Base-by-base conservation (phyloP, 1,284 basidiomycete genomes). In the Ceratobasidium sp. region DNA sequence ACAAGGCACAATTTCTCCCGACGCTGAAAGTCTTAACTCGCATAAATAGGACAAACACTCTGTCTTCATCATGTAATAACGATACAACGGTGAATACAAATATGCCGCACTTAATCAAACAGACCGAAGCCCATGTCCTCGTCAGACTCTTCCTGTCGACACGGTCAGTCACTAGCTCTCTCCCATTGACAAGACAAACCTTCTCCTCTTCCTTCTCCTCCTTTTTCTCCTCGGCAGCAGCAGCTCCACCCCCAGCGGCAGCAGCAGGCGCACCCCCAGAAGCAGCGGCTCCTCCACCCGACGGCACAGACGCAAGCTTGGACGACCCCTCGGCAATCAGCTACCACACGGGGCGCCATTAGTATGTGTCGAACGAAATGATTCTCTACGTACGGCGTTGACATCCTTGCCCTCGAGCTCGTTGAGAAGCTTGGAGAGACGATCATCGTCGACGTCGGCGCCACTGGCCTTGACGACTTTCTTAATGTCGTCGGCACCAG, bases 331-430 rank as follows among this genome's bases (percentile, higher is more conserved):
- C 95, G 79, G 91, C 87, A 83, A 99, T 98, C 86, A 99, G 85
- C 89, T 94, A 79, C 16, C 5, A 13, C 9, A 41, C 9, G 37
- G 24, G 5, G 39, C 13, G 78, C 14, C 34, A 31, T n/a, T 22
- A 37, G 48, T 31, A 61, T 69, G 62, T 54, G 27, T 48, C 22
- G 13, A 27, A 13, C 1, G 7, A 29, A 14, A 65, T 76, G 8
- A 41, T 39, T 27, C 49, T 19, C 46, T 19, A 83, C 88, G 75
- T 80, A 93, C 93, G 79, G 89, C 84, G 84, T 92, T 89, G 84
- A 98, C 85, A 83, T 93, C 90, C 88, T 98, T 99, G 85, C 92
- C 96, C 79, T 91, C 83, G 78, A 99, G 90, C 88, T 98, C 97
- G 78, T 92, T 88, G 82, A 99, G 87, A 83, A 99, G 89, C 84